Conservation (phyloP, 1,284 basidiomycete genomes). For the Exobasidium rhododendri region DNA sequence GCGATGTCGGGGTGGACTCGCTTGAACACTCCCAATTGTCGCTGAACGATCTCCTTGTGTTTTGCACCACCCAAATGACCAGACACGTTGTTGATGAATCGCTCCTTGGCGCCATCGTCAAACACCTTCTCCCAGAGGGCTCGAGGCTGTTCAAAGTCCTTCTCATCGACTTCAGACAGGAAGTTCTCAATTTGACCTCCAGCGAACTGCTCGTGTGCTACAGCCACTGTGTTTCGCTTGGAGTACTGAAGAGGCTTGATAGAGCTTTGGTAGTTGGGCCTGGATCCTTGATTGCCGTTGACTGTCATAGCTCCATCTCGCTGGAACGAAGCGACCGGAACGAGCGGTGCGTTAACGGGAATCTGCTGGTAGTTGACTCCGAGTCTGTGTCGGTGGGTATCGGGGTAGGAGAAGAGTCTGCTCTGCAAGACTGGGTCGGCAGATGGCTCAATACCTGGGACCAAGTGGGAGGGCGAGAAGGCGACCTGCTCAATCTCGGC, state of each 20-base stretch:
- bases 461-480: slow-evolving; percentile 78
- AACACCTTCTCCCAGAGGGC: slow-evolving; percentile 75
- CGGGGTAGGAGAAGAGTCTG: slow-evolving; percentile 60
- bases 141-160: slow-evolving; percentile 85
- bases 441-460: slow-evolving; percentile 73
- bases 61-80: slow-evolving; percentile 29
- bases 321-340: slow-evolving; percentile 72
- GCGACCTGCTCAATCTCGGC: slow-evolving; percentile 62
- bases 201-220: slow-evolving; percentile 11
- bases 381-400: slow-evolving; percentile 77
- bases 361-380: slow-evolving; percentile 45
- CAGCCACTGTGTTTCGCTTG: slow-evolving; percentile 12
- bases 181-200: slow-evolving; percentile 56
- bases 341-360: slow-evolving; percentile 29
- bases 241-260: slow-evolving; percentile 55
- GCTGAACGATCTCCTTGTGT: slow-evolving; percentile 23
- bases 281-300: slow-evolving; percentile 69
- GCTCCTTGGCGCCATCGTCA: slow-evolving; percentile 59
- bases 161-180: slow-evolving; percentile 64
- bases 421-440: slow-evolving; percentile 48
- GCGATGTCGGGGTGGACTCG: slow-evolving; percentile 19
- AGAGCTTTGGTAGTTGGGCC: slow-evolving; percentile 80
- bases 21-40: slow-evolving; percentile 28
- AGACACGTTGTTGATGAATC: slow-evolving; percentile 35
- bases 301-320: slow-evolving; percentile 56